These are phyloP conservation scores for Metschnikowia sp. DNA, from an alignment of 805 yeast genomes.

Conservation along the genomic window DNA sequence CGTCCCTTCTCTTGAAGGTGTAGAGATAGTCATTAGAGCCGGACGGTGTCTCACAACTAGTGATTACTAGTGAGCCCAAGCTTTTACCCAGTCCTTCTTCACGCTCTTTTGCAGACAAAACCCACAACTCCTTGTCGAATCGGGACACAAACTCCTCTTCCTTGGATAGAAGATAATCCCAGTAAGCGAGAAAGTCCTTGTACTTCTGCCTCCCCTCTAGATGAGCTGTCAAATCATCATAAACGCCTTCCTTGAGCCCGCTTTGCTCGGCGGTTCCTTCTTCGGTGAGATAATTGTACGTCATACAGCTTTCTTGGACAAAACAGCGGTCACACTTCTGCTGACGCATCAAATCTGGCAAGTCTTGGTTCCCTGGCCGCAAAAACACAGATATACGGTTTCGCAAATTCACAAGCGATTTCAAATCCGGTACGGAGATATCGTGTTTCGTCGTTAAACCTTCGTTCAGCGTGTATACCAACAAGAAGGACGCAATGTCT, in stretches of 20 bases:
- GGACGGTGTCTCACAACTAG: slow-evolving; percentile 19
- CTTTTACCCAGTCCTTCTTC: slow-evolving; percentile 61
- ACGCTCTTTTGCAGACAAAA: slow-evolving; percentile 52
- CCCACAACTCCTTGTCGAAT: slow-evolving; percentile 66
- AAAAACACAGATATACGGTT: slow-evolving; percentile 63
- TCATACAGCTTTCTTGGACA: slow-evolving; percentile 58
- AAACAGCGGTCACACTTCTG: slow-evolving; percentile 63
- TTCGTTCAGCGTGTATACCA: slow-evolving; percentile 66
- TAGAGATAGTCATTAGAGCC: slow-evolving; percentile 37
- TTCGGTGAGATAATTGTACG: slow-evolving; percentile 56
- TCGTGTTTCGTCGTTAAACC: slow-evolving; percentile 54
- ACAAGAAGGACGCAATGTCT: slow-evolving; percentile 58
- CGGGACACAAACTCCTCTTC: slow-evolving; percentile 63
- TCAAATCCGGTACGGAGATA: slow-evolving; percentile 52
- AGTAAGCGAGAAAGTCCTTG: slow-evolving; percentile 57
- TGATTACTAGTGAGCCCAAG: slow-evolving; percentile 48
- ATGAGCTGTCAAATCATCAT: slow-evolving; percentile 49
- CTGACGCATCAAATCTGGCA: slow-evolving; percentile 54
- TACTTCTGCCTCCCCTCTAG: slow-evolving; percentile 39
- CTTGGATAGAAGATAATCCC: slow-evolving; percentile 70
- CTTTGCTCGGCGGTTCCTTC: slow-evolving; percentile 52
- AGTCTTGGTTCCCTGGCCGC: slow-evolving; percentile 44
- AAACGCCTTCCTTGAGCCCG: slow-evolving; percentile 50
- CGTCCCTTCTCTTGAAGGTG: slow-evolving; percentile 41
- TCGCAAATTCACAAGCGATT: slow-evolving; percentile 66